Conservation (phyloP, 306 rosid species). For the Gastrolobium villosum region DNA sequence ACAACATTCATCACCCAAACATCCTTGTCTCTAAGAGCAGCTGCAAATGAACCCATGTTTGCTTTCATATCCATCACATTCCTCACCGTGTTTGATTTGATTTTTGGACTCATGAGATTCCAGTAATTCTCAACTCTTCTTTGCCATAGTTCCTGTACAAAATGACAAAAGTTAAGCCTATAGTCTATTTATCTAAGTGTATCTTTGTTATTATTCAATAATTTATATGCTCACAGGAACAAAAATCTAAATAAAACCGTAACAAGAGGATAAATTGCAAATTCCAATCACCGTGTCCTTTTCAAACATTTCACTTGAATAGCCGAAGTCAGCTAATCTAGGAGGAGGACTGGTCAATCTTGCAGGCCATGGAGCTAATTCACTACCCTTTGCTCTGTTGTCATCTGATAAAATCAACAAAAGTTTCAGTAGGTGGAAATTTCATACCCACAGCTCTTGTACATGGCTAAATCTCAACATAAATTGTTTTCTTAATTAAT, state of each 20-base stretch:
- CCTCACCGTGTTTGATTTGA: constrained; percentile 68
- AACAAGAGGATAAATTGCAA: constrained; percentile 25
- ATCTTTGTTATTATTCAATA: constrained; percentile 18
- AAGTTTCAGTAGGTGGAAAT: constrained; percentile 38
- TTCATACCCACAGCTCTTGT: constrained; percentile 3
- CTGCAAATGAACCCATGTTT: constrained; percentile 87
- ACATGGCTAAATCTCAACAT: constrained; percentile 17
- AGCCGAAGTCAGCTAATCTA: constrained; percentile 90
- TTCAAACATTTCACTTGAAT: constrained; percentile 76
- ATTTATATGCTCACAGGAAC: constrained; percentile 9
- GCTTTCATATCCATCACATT: constrained; percentile 98
- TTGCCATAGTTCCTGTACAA: constrained; percentile 81
- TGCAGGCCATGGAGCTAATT: constrained; percentile 91
- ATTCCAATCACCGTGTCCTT: constrained; percentile 78
- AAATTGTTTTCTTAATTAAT: not conserved
- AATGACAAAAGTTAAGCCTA: constrained; percentile 25
- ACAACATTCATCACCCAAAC: constrained; percentile 99
- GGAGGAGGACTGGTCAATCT: constrained; percentile 92
- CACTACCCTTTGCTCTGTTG: constrained; percentile 80
- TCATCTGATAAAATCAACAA: constrained; percentile 69
- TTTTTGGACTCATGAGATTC: constrained; percentile 75
- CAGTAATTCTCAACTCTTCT: constrained; percentile 86
- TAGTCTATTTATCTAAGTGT: constrained; percentile 1
- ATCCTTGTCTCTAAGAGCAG: constrained; percentile 78
- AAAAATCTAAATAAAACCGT: constrained; percentile 8